Evolutionary conservation across 2,329 filamentous ascomycete genomes (phyloP).

Genomic region (Samsoniella hepiali): DNA sequence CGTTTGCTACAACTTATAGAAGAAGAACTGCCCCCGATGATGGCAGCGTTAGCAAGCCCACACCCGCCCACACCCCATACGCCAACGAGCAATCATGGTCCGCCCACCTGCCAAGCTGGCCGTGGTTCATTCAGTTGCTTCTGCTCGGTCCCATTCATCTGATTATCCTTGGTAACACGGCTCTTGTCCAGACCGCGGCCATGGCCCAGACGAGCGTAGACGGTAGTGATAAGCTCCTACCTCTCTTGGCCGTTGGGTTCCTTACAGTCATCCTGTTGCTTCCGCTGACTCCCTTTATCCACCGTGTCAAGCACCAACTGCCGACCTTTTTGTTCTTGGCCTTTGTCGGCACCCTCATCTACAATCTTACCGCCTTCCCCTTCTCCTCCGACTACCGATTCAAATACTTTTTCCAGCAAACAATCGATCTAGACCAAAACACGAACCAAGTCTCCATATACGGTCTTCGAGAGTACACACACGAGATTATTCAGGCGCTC

Average conservation of each 20-base stretch:
- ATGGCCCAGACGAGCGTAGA: constrained; percentile 81
- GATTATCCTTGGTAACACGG: constrained; percentile 73
- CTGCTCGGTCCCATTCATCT: constrained; percentile 74
- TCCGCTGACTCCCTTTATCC: constrained; percentile 78
- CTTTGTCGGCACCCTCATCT: constrained; percentile 72
- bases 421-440: constrained; percentile 72
- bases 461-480: constrained; percentile 66
- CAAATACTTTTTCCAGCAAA: constrained; percentile 85
- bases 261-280: constrained; percentile 70
- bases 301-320: constrained; percentile 79
- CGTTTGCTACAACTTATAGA: constrained; percentile 55
- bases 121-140: constrained; percentile 84
- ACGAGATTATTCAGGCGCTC: constrained; percentile 62
- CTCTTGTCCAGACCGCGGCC: constrained; percentile 67
- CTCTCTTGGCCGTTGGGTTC: constrained; percentile 67
- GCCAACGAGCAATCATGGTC: constrained; percentile 85
- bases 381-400: constrained; percentile 77
- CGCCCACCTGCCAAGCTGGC: constrained; percentile 70
- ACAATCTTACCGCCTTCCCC: constrained; percentile 84
- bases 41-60: constrained; percentile 32
- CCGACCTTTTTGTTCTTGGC: constrained; percentile 73
- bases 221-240: constrained; percentile 67
- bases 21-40: constrained; percentile 40
- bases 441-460: constrained; percentile 65
- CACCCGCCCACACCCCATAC: constrained; percentile 43